phyloP scores from a whole-genome alignment of 73 alveolate species.

The Paramecium primaurelia region DNA sequence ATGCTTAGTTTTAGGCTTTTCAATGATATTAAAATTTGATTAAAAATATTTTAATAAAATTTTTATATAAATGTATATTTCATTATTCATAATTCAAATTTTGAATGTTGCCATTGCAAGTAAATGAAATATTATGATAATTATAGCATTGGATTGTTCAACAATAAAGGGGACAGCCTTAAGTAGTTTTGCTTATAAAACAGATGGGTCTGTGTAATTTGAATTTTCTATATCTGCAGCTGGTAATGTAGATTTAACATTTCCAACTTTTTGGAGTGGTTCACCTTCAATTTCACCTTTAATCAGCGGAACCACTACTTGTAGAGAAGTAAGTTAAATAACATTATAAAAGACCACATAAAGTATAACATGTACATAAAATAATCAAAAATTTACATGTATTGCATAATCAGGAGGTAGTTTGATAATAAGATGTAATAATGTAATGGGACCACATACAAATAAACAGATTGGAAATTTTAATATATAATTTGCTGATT shows the following conservation, averaged over 20 bases:
- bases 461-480: background rate
- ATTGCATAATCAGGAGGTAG: background rate
- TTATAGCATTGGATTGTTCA: conserved; percentile 17
- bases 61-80: background rate
- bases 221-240: background rate
- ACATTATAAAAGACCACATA: background rate
- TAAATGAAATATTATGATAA: background rate
- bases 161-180: background rate
- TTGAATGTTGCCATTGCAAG: background rate
- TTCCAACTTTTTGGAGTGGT: conserved; percentile 23
- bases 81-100: conserved; percentile 3
- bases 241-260: background rate
- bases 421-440: background rate
- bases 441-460: background rate
- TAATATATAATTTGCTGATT: background rate
- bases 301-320: conserved; percentile 1
- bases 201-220: background rate
- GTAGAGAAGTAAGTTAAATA: background rate
- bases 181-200: background rate
- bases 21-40: background rate
- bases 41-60: background rate
- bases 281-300: conserved; percentile 1
- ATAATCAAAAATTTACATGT: background rate
- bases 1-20: background rate
- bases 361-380: background rate